These are phyloP conservation scores for Pythium aquatile DNA, from an alignment of 352 stramenopile genomes.

Conservation along the genomic window DNA sequence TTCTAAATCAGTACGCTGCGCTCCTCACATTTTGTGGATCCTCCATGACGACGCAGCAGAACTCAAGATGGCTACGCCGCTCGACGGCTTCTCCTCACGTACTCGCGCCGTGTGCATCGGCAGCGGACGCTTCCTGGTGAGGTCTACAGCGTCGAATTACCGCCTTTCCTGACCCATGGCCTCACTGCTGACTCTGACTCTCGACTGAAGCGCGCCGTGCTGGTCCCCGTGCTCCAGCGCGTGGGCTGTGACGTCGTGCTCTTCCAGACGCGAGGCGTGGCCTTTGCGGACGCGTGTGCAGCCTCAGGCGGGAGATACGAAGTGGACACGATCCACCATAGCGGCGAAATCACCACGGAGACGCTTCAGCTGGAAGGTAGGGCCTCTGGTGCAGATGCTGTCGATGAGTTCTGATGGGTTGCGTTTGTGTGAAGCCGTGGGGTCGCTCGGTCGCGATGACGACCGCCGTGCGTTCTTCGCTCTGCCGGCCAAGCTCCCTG, in stretches of 20 bases:
- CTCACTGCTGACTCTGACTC: not conserved
- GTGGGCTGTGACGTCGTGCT: constrained; percentile 39
- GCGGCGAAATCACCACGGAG: constrained; percentile 38
- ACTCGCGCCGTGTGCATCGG: constrained; percentile 55
- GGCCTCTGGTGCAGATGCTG: not conserved
- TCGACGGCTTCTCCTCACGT: not conserved
- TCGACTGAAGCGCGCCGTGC: constrained; percentile 40
- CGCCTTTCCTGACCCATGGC: not conserved
- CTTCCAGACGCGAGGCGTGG: constrained; percentile 49
- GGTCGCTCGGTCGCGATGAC: constrained; percentile 13
- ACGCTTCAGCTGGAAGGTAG: constrained; percentile 30
- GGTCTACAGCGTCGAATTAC: not conserved
- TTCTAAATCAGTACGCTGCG: not conserved
- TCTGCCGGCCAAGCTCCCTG: constrained; percentile 16
- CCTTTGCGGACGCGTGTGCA: constrained; percentile 47
- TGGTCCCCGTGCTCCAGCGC: constrained; percentile 50
- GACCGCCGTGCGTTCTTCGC: constrained; percentile 20
- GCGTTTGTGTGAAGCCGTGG: constrained; percentile 9
- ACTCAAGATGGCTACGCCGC: constrained; percentile 1
- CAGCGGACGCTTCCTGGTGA: constrained; percentile 69
- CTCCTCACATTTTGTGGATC: not conserved
- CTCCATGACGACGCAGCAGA: not conserved
- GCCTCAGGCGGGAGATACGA: constrained; percentile 41
- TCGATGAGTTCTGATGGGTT: not conserved
- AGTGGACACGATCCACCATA: constrained; percentile 54